Evolutionary conservation across 108 stramenopile genomes (phyloP).

Genomic region (Pseudonitzschia delicatissima): DNA sequence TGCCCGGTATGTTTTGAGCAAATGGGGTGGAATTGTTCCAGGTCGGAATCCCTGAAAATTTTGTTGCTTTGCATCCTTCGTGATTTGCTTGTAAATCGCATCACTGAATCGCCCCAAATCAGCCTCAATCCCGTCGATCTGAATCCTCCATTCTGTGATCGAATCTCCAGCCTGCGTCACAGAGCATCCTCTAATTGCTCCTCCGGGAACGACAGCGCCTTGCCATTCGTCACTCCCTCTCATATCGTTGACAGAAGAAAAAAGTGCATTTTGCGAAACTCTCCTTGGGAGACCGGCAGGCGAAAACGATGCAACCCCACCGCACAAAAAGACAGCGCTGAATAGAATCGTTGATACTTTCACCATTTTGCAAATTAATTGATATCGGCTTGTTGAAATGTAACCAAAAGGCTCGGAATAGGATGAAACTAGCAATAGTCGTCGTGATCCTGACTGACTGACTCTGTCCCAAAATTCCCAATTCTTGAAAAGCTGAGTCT

Average conservation of each 20-base stretch:
- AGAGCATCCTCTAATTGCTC: constrained; percentile 57
- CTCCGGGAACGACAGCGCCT: constrained; percentile 62
- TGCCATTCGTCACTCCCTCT: constrained; percentile 35
- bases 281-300: not conserved
- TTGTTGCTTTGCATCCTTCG: constrained; percentile 64
- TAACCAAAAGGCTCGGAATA: too few species aligned
- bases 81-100: constrained; percentile 74
- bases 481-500: too few species aligned
- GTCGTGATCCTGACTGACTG: too few species aligned
- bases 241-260: not conserved
- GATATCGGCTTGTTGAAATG: too few species aligned
- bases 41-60: constrained; percentile 80
- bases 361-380: too few species aligned
- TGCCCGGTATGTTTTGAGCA: constrained; percentile 64
- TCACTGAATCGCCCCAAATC: constrained; percentile 76
- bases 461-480: too few species aligned
- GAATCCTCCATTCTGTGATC: constrained; percentile 58
- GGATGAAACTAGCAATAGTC: too few species aligned
- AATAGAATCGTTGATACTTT: too few species aligned
- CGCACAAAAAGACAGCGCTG: too few species aligned
- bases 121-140: constrained; percentile 74
- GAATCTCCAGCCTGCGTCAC: constrained; percentile 45
- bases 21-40: constrained; percentile 81
- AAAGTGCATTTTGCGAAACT: not conserved
- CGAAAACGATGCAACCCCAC: too few species aligned